Conservation (phyloP, 2,329 filamentous ascomycete genomes). For the Westerdykella ornata region DNA sequence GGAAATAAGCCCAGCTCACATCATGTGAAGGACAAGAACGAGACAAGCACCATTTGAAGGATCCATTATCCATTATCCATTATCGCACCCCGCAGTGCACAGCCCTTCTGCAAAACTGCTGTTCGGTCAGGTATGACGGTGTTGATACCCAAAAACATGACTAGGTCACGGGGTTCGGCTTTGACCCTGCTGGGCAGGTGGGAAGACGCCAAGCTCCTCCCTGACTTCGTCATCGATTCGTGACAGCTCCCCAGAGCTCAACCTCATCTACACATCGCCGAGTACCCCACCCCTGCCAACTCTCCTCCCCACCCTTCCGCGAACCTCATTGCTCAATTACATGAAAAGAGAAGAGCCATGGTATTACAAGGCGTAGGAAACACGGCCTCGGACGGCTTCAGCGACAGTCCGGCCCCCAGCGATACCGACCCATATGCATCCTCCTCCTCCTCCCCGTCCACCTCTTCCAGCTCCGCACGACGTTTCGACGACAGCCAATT, state of each 20-base stretch:
- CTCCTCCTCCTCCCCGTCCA: constrained; percentile 9
- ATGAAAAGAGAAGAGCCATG: constrained; percentile 24
- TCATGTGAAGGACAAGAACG: too few relatives aligned
- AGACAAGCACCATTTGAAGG: too few relatives aligned
- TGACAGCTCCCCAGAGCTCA: constrained; percentile 5
- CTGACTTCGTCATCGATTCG: not conserved
- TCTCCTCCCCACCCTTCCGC: constrained; percentile 33
- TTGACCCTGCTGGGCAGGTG: too few relatives aligned
- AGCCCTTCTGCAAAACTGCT: too few relatives aligned
- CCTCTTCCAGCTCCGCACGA: not conserved
- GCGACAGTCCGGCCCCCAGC: constrained; percentile 27
- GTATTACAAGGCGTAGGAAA: constrained; percentile 37
- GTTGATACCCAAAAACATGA: too few relatives aligned
- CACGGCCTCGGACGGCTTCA: constrained; percentile 25
- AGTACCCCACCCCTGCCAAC: constrained; percentile 8
- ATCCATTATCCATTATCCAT: too few relatives aligned
- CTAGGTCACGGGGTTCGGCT: too few relatives aligned
- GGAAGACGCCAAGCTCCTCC: too few relatives aligned
- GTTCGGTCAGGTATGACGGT: too few relatives aligned
- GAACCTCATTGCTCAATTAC: constrained; percentile 12
- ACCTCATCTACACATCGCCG: constrained; percentile 8
- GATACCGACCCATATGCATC: constrained; percentile 35
- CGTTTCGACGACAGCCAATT: constrained; percentile 36
- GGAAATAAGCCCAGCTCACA: too few relatives aligned
- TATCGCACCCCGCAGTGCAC: too few relatives aligned